phyloP scores from a whole-genome alignment of 257 asterid species.

The Pogostemon cablin region DNA sequence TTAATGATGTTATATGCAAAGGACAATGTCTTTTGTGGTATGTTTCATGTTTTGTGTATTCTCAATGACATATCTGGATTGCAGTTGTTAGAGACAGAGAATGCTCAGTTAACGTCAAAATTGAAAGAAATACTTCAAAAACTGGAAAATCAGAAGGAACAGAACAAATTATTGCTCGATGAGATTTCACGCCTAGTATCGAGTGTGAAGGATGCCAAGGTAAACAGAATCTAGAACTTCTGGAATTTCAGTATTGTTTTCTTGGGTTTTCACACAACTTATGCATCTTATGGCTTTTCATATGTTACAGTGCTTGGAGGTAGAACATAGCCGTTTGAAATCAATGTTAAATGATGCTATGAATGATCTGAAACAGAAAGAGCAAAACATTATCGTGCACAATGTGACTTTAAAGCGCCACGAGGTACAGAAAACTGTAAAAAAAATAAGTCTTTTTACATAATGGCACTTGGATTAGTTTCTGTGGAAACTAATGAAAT shows the following conservation, averaged over 20 bases:
- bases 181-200: conserved; percentile 47
- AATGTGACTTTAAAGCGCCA: conserved; percentile 52
- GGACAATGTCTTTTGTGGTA: conserved; percentile 1
- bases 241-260: background rate
- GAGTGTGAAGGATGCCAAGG: conserved; percentile 48
- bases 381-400: conserved; percentile 50
- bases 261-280: conserved; percentile 16
- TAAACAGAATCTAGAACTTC: conserved; percentile 21
- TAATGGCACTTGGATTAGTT: too few species aligned
- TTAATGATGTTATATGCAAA: background rate
- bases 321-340: conserved; percentile 55
- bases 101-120: conserved; percentile 44
- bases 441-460: background rate
- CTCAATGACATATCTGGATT: conserved; percentile 25
- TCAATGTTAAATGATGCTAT: conserved; percentile 52
- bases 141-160: conserved; percentile 50
- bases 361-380: conserved; percentile 59
- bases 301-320: conserved; percentile 59
- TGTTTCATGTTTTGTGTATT: conserved; percentile 13
- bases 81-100: conserved; percentile 60
- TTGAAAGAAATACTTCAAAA: conserved; percentile 45
- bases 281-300: conserved; percentile 15
- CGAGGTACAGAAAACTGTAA: conserved; percentile 49
- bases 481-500: too few species aligned
- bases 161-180: conserved; percentile 42